Percentiles rank a stretch among this genome's conserved stretches.
Evolutionary conservation across 2,329 filamentous ascomycete species (phyloP).

Genomic region (Thelonectria olida): DNA sequence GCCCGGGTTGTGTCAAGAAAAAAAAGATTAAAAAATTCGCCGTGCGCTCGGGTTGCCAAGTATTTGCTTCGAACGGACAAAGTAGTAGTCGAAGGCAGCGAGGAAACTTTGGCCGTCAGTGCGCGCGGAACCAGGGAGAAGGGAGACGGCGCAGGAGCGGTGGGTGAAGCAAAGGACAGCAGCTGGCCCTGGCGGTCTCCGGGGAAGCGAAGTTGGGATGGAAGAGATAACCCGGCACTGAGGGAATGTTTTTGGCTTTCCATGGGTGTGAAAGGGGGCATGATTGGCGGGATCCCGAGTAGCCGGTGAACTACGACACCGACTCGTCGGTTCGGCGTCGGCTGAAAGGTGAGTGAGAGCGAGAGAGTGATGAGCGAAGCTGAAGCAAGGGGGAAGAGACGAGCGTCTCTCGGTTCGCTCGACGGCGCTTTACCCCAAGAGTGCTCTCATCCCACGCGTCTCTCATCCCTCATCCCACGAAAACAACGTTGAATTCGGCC

Average conservation of each 20-base stretch:
- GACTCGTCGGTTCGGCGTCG: not conserved
- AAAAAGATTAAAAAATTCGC: too few species aligned
- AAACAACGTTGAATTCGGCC: not conserved
- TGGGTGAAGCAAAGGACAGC: constrained; percentile 18
- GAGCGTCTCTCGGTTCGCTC: too few species aligned
- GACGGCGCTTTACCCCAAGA: too few species aligned
- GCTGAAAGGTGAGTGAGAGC: not conserved
- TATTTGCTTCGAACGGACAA: constrained; percentile 9
- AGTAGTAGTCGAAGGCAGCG: too few species aligned
- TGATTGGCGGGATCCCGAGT: constrained; percentile 1
- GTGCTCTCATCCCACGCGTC: not conserved
- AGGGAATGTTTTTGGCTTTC: constrained; percentile 2
- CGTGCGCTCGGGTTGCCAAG: not conserved
- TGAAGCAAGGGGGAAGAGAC: too few species aligned
- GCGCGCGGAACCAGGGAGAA: not conserved
- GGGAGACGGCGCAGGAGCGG: not conserved
- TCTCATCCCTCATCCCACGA: not conserved
- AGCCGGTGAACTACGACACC: not conserved
- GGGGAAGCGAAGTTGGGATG: not conserved
- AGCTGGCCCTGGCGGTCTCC: constrained; percentile 19
- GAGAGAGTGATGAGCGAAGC: not conserved
- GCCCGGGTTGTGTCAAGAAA: constrained; percentile 9
- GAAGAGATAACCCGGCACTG: not conserved
- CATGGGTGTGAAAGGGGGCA: not conserved
- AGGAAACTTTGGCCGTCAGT: constrained; percentile 10